Base-by-base conservation (phyloP, 163 green algal species). In the Coccomyxa subellipsoidea region DNA sequence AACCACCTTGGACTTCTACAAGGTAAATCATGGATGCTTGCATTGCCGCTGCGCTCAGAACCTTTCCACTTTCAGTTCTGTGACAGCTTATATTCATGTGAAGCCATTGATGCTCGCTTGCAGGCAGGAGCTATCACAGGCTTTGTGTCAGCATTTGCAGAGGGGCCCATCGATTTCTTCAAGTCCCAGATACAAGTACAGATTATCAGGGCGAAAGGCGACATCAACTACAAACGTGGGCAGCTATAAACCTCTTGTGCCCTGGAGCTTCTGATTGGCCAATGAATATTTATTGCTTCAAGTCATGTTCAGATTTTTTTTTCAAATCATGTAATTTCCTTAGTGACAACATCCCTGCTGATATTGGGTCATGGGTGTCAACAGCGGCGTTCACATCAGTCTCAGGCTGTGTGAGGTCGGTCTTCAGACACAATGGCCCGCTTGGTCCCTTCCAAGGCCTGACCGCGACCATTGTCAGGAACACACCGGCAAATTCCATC, bases 81-180 rank as follows among this genome's bases (percentile, higher is more conserved):
- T n/a, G n/a, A n/a, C n/a, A n/a, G n/a, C n/a, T n/a, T n/a, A n/a
- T n/a, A n/a, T n/a, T n/a, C n/a, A n/a, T n/a, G n/a, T n/a, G n/a
- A n/a, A n/a, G n/a, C n/a, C n/a, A n/a, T n/a, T n/a, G 2, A n/a
- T 39, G 25, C 10, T 12, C 29, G 7, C 3, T 79, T 39, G 80
- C 83, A 90, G 87, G 94, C 94, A 21, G 95, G 95, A 15, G 91
- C 90, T 23, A 95, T 98, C 69, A 96, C 95, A 0, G 95, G 96
- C 38, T 91, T 94, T 75, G 92, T 94, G 9, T 94, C 94, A 9
- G 91, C 96, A 8, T 98, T 98, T 84, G 92, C 89, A 0, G 96
- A 99, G 86, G 90, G 89, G 0, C 96, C 96, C 53, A 98, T 98
- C 75, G 96, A 99, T 86, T 97, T 99, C 69, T 99, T 97, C 89